These are phyloP conservation scores for Dactylonectria macrodidyma DNA, from an alignment of 2,329 filamentous ascomycete genomes.

Conservation along the genomic window DNA sequence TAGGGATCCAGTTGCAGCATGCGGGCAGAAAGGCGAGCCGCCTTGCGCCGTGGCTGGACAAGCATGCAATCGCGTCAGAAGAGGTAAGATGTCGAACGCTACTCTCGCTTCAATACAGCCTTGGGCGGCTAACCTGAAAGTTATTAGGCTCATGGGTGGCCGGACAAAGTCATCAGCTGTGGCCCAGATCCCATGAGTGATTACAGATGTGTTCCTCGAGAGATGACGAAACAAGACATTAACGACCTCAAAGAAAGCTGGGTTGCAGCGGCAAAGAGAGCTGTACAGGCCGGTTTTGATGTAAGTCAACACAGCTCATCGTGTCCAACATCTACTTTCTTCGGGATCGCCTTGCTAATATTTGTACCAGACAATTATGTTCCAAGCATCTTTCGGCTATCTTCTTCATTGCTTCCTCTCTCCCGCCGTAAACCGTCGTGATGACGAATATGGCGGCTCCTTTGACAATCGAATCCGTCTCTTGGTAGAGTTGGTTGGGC, in stretches of 20 bases:
- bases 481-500: background rate
- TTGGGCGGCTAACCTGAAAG: slow-evolving; percentile 50
- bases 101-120: background rate
- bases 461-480: slow-evolving; percentile 80
- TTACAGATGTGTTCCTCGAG: slow-evolving; percentile 69
- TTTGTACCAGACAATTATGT: slow-evolving; percentile 63
- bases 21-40: slow-evolving; percentile 76
- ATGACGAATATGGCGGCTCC: slow-evolving; percentile 74
- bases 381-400: slow-evolving; percentile 85
- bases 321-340: background rate
- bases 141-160: slow-evolving; percentile 65
- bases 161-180: slow-evolving; percentile 62
- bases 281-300: slow-evolving; percentile 76
- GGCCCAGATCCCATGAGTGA: slow-evolving; percentile 68
- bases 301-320: slow-evolving; percentile 49
- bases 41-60: slow-evolving; percentile 75
- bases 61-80: background rate
- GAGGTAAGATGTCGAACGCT: background rate
- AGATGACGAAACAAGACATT: slow-evolving; percentile 77
- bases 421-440: slow-evolving; percentile 76
- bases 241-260: slow-evolving; percentile 72
- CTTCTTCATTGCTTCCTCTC: slow-evolving; percentile 79
- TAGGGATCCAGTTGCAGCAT: slow-evolving; percentile 82
- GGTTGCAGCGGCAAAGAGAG: slow-evolving; percentile 66
- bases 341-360: background rate